These are phyloP conservation scores for Cynara cardunculus DNA, from an alignment of 129 eudicot species.

Conservation along the genomic window DNA sequence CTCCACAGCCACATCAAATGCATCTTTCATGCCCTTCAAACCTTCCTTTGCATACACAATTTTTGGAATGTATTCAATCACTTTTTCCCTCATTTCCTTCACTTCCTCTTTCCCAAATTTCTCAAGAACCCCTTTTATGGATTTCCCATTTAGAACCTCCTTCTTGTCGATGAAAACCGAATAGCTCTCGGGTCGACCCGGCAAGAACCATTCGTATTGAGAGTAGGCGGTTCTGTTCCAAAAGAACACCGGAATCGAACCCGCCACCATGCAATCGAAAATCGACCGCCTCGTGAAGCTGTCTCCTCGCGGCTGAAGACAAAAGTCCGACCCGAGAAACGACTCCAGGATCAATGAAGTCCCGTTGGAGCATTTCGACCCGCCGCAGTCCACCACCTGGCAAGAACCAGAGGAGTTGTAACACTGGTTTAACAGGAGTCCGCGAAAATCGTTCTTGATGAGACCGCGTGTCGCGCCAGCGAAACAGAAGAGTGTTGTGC, in stretches of 20 bases:
- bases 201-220: constrained; percentile 91
- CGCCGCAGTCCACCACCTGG: constrained; percentile 78
- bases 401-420: constrained; percentile 53
- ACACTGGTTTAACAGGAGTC: constrained; percentile 60
- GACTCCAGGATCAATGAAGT: constrained; percentile 62
- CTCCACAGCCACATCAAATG: constrained; percentile 82
- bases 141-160: constrained; percentile 72
- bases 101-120: constrained; percentile 47
- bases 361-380: constrained; percentile 68
- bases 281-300: constrained; percentile 89
- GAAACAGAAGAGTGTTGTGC: constrained; percentile 55
- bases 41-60: constrained; percentile 69
- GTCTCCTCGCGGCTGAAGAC: constrained; percentile 89
- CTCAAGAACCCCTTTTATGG: constrained; percentile 52
- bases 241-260: constrained; percentile 88
- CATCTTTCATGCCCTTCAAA: constrained; percentile 63
- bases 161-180: constrained; percentile 79
- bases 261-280: constrained; percentile 95
- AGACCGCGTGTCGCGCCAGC: constrained; percentile 93
- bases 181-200: constrained; percentile 63
- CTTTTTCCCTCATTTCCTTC: constrained; percentile 74
- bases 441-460: constrained; percentile 71
- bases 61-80: constrained; percentile 69
- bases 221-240: constrained; percentile 86
- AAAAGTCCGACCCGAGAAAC: constrained; percentile 76